Evolutionary conservation across 768 basidiomycete species (phyloP).

Genomic region (Lentinus tigrinus): DNA sequence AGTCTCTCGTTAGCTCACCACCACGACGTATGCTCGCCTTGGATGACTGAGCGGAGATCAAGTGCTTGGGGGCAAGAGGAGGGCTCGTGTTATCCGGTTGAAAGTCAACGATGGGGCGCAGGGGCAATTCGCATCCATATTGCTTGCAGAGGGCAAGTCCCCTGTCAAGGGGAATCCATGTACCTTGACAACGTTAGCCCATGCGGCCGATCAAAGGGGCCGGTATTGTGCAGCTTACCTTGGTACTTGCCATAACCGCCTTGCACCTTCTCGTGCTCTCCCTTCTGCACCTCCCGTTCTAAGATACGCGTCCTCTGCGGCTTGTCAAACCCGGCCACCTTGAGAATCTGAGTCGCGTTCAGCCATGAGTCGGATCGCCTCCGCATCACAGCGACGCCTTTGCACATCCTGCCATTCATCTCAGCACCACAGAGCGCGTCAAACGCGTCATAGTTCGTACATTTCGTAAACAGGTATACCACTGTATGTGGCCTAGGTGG

Average conservation of each 20-base stretch:
- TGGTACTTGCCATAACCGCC: conserved; percentile 99
- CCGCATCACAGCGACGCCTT: conserved; percentile 96
- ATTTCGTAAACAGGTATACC: conserved; percentile 93
- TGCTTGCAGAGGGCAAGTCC: conserved; percentile 85
- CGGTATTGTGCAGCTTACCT: conserved; percentile 51
- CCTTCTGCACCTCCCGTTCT: conserved; percentile 97
- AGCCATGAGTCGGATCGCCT: conserved; percentile 95
- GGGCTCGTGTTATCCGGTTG: conserved; percentile 87
- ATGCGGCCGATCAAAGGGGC: background rate
- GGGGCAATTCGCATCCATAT: conserved; percentile 84
- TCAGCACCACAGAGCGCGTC: conserved; percentile 2
- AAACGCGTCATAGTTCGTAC: conserved; percentile 44
- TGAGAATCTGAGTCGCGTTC: conserved; percentile 98
- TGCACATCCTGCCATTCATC: conserved; percentile 73
- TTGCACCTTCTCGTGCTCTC: conserved; percentile 98
- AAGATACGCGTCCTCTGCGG: conserved; percentile 96
- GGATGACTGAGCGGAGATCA: conserved; percentile 65
- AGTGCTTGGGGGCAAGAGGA: conserved; percentile 94
- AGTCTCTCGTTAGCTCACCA: conserved; percentile 20
- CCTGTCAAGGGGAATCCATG: conserved; percentile 96
- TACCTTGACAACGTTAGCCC: conserved; percentile 52
- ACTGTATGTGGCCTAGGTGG: conserved; percentile 80
- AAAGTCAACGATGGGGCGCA: conserved; percentile 95
- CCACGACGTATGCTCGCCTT: conserved; percentile 36
- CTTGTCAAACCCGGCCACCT: conserved; percentile 99